Conservation (phyloP, 2,329 filamentous ascomycete genomes). For the Fusarium praegraminearum region DNA sequence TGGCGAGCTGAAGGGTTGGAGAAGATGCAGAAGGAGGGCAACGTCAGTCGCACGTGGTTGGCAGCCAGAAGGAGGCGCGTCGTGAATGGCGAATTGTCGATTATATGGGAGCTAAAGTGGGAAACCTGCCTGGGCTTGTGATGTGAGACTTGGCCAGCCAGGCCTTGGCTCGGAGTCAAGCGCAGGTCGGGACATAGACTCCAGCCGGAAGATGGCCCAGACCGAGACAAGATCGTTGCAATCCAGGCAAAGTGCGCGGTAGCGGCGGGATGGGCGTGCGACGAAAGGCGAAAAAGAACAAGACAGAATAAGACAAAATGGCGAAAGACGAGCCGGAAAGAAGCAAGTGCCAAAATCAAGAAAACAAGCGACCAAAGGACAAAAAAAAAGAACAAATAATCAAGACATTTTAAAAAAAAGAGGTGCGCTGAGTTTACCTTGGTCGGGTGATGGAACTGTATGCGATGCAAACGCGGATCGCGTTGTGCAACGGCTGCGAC, state of each 20-base stretch:
- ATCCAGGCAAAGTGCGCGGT: constrained; percentile 36
- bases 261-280: constrained; percentile 28
- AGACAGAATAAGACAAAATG: constrained; percentile 25
- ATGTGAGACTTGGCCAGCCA: constrained; percentile 41
- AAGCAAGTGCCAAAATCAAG: background rate
- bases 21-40: constrained; percentile 57
- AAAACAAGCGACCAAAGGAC: constrained; percentile 5
- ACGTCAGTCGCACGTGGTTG: constrained; percentile 65
- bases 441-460: constrained; percentile 43
- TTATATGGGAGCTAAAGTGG: constrained; percentile 43
- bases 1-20: constrained; percentile 56
- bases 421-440: constrained; percentile 42
- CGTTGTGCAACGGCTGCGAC: constrained; percentile 46
- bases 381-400: constrained; percentile 16
- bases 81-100: constrained; percentile 43
- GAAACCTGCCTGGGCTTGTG: constrained; percentile 40
- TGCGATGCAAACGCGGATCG: constrained; percentile 44
- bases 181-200: constrained; percentile 35
- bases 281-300: constrained; percentile 11
- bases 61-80: constrained; percentile 53
- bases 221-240: constrained; percentile 38
- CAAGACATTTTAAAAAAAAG: background rate
- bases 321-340: constrained; percentile 25
- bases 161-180: constrained; percentile 39
- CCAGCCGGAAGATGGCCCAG: constrained; percentile 28